phyloP scores from a whole-genome alignment of 208 protist genomes.

The Herpetomonas samuelpessoai region DNA sequence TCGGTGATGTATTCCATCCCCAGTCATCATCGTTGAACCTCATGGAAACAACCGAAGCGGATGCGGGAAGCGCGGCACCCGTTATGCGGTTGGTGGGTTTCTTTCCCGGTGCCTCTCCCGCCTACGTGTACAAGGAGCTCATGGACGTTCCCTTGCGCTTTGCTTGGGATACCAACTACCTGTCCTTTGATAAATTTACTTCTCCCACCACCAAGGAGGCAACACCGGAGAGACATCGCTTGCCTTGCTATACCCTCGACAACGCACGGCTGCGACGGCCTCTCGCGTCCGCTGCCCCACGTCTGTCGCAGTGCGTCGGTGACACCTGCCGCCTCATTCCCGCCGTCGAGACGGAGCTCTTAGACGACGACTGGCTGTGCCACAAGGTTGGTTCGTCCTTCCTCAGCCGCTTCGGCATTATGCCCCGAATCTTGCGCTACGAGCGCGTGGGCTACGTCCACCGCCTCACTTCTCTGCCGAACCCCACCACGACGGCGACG shows the following conservation, averaged over 20 bases:
- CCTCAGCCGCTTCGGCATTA: constrained; percentile 40
- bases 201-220: not conserved
- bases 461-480: not conserved
- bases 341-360: constrained; percentile 18
- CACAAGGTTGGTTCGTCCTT: constrained; percentile 43
- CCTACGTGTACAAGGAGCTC: constrained; percentile 33
- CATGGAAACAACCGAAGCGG: no score
- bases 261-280: constrained; percentile 11
- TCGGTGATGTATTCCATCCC: constrained; percentile 25
- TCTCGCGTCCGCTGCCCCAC: constrained; percentile 25
- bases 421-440: constrained; percentile 55
- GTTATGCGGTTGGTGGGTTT: constrained; percentile 58
- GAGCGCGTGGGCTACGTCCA: constrained; percentile 31
- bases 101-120: constrained; percentile 33
- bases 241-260: constrained; percentile 2
- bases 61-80: constrained; percentile 20
- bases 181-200: constrained; percentile 35
- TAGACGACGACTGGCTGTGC: constrained; percentile 46
- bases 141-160: constrained; percentile 37
- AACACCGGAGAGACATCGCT: not conserved
- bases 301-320: constrained; percentile 20
- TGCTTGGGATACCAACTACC: constrained; percentile 63
- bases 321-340: constrained; percentile 33
- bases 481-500: no score
- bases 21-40: no score